Evolutionary conservation across 148 eudicot genomes (phyloP), one percentile per base, ranked within the genome.

Genomic region (Camellia lanceoleosa): DNA sequence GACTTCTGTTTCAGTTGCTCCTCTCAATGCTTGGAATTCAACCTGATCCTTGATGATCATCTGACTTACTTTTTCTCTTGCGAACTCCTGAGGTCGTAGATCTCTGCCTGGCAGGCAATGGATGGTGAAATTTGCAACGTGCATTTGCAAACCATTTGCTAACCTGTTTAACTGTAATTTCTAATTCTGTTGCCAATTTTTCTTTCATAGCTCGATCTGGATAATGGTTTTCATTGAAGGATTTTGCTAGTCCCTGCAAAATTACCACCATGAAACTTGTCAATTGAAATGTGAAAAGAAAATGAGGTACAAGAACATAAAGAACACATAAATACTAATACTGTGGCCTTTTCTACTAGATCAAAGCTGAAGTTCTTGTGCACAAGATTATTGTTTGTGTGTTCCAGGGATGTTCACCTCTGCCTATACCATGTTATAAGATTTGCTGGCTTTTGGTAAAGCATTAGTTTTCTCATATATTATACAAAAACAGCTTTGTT

Each of bases 141-240:
- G 99, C 92, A 90, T 93, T 91, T 67, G 81, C 92, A 79, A 96
- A 96, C 98, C 99, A 96, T 88, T 93, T 96, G 78, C 78, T 79
- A 14, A 90, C 98, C 97, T 87, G 90, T 69, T 41, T 58, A 60
- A 73, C 43, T 5, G 91, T 83, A 64, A 95, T 84, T 66, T 89
- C 94, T 55, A 92, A 87, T 80, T 95, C 97, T 83, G 79, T 79
- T 0, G 94, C 97, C 83, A 95, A 82, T 73, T 85, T 93, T 44
- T 89, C 94, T 88, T 86, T 93, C 8, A 52, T 83, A 71, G 79
- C 65, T 14, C 86, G 87, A 52, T 89, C 90, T 70, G 99, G 99
- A 79, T 92, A 91, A 69, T 90, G 93, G 82, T 93, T 93, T 86
- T 93, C 90, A 84, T 90, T 88, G 87, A 95, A 95, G 79, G 92